A percentile compares a stretch with the other conserved stretches of the same genome.
Conservation (phyloP, 2,329 filamentous ascomycete species). For the Cladosporium phlei region DNA sequence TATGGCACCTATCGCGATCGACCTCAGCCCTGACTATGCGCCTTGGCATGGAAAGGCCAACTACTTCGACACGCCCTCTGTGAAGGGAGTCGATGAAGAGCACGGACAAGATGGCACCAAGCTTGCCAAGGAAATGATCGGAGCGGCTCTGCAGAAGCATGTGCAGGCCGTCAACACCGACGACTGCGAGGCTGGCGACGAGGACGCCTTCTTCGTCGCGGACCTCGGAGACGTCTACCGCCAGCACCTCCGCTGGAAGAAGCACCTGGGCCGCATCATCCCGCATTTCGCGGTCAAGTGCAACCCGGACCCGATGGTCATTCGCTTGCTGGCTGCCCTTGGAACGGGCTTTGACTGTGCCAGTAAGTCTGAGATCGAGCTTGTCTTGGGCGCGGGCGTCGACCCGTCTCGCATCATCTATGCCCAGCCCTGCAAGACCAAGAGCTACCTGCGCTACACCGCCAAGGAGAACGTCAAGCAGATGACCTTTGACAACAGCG, state of each 20-base stretch:
- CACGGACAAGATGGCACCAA: constrained; percentile 46
- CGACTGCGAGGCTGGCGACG: constrained; percentile 82
- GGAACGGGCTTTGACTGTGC: constrained; percentile 97
- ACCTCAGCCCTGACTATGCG: constrained; percentile 36
- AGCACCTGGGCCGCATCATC: constrained; percentile 84
- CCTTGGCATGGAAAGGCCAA: constrained; percentile 36
- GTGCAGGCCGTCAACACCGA: constrained; percentile 82
- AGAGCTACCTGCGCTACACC: constrained; percentile 92
- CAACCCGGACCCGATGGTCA: constrained; percentile 87
- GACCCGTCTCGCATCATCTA: constrained; percentile 93
- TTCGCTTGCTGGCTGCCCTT: constrained; percentile 79
- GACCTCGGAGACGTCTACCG: constrained; percentile 98
- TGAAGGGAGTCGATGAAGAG: constrained; percentile 18
- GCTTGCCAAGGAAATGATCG: constrained; percentile 72
- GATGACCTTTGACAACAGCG: constrained; percentile 99
- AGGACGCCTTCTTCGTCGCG: constrained; percentile 97
- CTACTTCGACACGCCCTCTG: constrained; percentile 16
- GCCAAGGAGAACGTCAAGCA: constrained; percentile 80
- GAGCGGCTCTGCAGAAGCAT: constrained; percentile 78
- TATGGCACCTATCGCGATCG: constrained; percentile 68
- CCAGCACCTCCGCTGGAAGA: constrained; percentile 97
- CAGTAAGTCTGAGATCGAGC: constrained; percentile 94
- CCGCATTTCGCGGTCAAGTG: constrained; percentile 99
- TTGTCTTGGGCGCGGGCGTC: constrained; percentile 76
- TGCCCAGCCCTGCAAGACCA: constrained; percentile 98